Evolutionary conservation across 306 rosid genomes (phyloP), one percentile per base, ranked within the genome.

Genomic region (Arachis stenosperma): DNA sequence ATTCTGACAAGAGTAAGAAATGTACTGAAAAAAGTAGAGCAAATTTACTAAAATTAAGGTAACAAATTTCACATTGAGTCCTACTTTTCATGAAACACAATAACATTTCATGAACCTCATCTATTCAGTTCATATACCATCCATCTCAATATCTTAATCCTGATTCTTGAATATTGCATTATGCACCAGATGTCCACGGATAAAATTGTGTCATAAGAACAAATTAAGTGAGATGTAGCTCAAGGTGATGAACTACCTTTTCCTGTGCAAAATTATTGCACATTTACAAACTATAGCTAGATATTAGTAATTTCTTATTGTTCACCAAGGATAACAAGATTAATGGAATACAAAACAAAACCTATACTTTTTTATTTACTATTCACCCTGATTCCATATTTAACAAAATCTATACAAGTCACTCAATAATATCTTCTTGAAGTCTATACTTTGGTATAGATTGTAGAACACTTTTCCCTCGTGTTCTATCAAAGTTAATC

Each of bases 1-100:
- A 71, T 67, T 46, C 47, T 43, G 43, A 13, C 81, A 12, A 14
- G 82, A 65, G 59, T 56, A 67, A 70, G 59, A 67, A 66, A 36
- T 47, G 29, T 17, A n/a, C 42, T 40, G 41, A 3, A 36, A 37
- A 72, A 39, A 29, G 42, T 12, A 40, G 7, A 66, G n/a, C 60
- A 46, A 51, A 12, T 27, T 73, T 39, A 68, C 61, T 47, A 42
- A 65, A 77, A 17, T 50, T n/a, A 60, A 53, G 64, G 39, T 27
- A 65, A 74, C 15, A 69, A 68, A 48, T 48, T 47, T 76, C 22
- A 71, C 48, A 66, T 5, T 3, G 5, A 51, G 47, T 54, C 11
- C 53, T 10, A 12, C 74, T 47, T 67, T 40, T 47, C 47, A 61
- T 47, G 68, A 29, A 81, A 59, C 36, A 66, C 50, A 12, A 33